Conservation (phyloP, 1,139 yeast genomes). For the Arxiozyma slooffiae region DNA sequence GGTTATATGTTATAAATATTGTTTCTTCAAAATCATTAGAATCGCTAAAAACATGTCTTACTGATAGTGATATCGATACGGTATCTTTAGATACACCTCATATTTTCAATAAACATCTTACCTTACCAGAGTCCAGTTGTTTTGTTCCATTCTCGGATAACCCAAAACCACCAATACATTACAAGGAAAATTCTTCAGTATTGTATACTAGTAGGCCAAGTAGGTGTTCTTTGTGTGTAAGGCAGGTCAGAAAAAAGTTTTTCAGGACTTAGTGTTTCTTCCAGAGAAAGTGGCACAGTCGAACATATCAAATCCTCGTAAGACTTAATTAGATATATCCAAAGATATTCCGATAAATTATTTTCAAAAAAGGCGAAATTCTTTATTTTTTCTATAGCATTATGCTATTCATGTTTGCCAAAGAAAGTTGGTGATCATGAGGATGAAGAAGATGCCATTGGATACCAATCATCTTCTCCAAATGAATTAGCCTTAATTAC, state of each 20-base stretch:
- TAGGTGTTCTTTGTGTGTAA: constrained; percentile 34
- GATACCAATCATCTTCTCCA: constrained; percentile 90
- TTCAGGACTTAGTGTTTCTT: constrained; percentile 10
- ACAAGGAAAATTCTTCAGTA: constrained; percentile 33
- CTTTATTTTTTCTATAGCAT: constrained; percentile 69
- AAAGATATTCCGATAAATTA: constrained; percentile 55
- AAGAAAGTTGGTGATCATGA: constrained; percentile 33
- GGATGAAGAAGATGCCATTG: constrained; percentile 41
- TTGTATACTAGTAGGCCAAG: constrained; percentile 44
- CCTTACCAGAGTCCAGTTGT: background rate
- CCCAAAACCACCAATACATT: constrained; percentile 31
- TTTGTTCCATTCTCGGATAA: background rate
- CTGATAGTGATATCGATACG: constrained; percentile 14
- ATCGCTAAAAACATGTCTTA: constrained; percentile 6
- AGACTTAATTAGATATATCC: constrained; percentile 60
- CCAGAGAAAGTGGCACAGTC: constrained; percentile 1
- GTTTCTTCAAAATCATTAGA: constrained; percentile 16
- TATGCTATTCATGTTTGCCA: constrained; percentile 88
- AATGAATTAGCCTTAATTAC: constrained; percentile 89
- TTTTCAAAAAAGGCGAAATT: constrained; percentile 69
- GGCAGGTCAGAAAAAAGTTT: constrained; percentile 16
- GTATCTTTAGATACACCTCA: constrained; percentile 1
- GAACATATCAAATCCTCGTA: constrained; percentile 40
- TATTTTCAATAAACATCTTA: background rate
- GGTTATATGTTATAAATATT: constrained; percentile 70